phyloP scores from a whole-genome alignment of 441 rosid species.

The Populus hybrid region DNA sequence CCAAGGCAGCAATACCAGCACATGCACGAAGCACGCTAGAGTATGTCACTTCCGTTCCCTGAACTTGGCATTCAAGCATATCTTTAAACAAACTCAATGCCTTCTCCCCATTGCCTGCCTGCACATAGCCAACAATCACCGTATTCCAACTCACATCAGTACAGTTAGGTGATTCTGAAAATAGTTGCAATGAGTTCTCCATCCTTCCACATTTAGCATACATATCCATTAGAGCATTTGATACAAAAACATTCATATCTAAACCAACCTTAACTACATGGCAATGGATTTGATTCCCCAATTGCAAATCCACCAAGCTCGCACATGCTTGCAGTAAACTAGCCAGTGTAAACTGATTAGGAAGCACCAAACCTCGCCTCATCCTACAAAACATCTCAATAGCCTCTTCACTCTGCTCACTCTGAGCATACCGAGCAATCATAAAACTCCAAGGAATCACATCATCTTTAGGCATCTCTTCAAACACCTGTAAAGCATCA shows the following conservation, averaged over 20 bases:
- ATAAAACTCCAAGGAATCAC: conserved; percentile 92
- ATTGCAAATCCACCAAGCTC: conserved; percentile 35
- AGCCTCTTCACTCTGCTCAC: conserved; percentile 48
- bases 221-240: conserved; percentile 69
- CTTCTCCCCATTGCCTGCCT: conserved; percentile 50
- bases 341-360: conserved; percentile 74
- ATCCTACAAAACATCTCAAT: conserved; percentile 58
- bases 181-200: conserved; percentile 52
- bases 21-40: conserved; percentile 72
- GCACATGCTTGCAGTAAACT: conserved; percentile 83
- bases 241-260: conserved; percentile 49
- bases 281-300: conserved; percentile 70
- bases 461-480: conserved; percentile 66
- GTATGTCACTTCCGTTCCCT: conserved; percentile 76
- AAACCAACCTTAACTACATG: conserved; percentile 55
- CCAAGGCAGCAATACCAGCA: conserved; percentile 75
- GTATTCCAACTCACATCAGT: conserved; percentile 88
- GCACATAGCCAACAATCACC: conserved; percentile 67
- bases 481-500: conserved; percentile 51
- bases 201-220: conserved; percentile 75
- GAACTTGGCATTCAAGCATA: conserved; percentile 49
- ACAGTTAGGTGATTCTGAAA: conserved; percentile 39
- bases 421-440: conserved; percentile 79
- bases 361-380: conserved; percentile 55
- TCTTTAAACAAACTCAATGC: conserved; percentile 59